A percentile compares a stretch with the other conserved stretches of the same genome.
phyloP scores from a whole-genome alignment of 768 basidiomycete genomes.

The Guyanaporus albipodus region DNA sequence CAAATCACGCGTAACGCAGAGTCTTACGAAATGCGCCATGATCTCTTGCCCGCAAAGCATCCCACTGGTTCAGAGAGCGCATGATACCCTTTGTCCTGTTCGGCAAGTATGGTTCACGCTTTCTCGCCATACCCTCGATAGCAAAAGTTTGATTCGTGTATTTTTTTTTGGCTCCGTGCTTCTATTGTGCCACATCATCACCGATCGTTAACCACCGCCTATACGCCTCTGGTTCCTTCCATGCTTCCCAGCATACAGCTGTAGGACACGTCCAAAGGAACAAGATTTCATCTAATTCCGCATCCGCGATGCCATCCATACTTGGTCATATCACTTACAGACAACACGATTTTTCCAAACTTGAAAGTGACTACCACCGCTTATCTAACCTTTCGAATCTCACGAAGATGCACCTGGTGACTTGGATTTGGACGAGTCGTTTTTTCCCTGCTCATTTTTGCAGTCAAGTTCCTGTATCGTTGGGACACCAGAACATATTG shows the following conservation, averaged over 20 bases:
- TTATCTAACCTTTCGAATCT: too few species aligned
- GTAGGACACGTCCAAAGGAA: not conserved
- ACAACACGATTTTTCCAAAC: not conserved
- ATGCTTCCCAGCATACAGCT: not conserved
- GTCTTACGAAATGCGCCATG: slow-evolving; percentile 13
- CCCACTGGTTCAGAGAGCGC: slow-evolving; percentile 1
- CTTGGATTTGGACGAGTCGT: too few species aligned
- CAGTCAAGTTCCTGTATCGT: too few species aligned
- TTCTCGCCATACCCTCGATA: not conserved
- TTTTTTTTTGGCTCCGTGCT: not conserved
- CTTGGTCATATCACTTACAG: not conserved
- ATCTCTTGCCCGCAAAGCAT: slow-evolving; percentile 19
- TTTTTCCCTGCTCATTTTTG: too few species aligned
- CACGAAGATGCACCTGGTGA: too few species aligned
- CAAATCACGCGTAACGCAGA: slow-evolving; percentile 31
- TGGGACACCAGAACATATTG: too few species aligned
- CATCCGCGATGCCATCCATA: not conserved
- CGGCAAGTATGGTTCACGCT: not conserved
- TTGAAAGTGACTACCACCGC: too few species aligned
- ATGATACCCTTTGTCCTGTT: slow-evolving; percentile 1
- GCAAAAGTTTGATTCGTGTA: not conserved
- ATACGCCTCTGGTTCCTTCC: too few species aligned
- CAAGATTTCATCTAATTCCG: not conserved
- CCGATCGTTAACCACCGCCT: not conserved
- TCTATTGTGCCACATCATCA: not conserved